Percentiles rank a stretch among this genome's conserved stretches.
phyloP scores from a whole-genome alignment of 1,284 basidiomycete genomes.

The Marasmius tenuissimus region DNA sequence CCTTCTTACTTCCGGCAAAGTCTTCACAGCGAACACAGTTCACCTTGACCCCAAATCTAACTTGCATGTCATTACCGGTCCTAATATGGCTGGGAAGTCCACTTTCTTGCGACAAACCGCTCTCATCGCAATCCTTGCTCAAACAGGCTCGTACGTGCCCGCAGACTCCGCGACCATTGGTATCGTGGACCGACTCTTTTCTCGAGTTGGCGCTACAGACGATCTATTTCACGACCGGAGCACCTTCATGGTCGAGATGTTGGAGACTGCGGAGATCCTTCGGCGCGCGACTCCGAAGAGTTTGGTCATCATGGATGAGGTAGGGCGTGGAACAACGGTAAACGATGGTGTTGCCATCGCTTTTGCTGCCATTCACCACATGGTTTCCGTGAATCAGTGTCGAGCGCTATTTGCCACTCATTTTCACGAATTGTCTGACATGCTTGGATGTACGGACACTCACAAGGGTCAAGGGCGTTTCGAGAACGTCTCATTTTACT shows the following conservation, averaged over 20 bases:
- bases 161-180: conserved; percentile 80
- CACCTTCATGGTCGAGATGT: conserved; percentile 95
- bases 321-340: conserved; percentile 93
- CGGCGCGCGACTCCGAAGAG: conserved; percentile 79
- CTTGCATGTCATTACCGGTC: conserved; percentile 87
- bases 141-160: conserved; percentile 92
- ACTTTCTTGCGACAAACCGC: conserved; percentile 93
- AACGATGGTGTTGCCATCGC: conserved; percentile 92
- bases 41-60: conserved; percentile 57
- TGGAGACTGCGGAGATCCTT: conserved; percentile 83
- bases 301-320: conserved; percentile 96
- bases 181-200: conserved; percentile 90
- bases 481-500: conserved; percentile 77
- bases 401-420: conserved; percentile 95
- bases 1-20: conserved; percentile 70
- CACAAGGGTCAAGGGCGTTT: conserved; percentile 47
- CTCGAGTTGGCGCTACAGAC: conserved; percentile 94
- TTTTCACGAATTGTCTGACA: conserved; percentile 90
- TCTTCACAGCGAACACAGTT: conserved; percentile 85
- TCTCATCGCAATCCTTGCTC: conserved; percentile 88
- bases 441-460: conserved; percentile 61
- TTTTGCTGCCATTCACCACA: conserved; percentile 86
- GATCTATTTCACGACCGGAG: conserved; percentile 91
- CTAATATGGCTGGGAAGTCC: conserved; percentile 96
- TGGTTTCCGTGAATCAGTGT: conserved; percentile 74